Evolutionary conservation across 1,284 basidiomycete species (phyloP), one percentile per base, ranked within the genome.

Genomic region (Thelephora terrestris): DNA sequence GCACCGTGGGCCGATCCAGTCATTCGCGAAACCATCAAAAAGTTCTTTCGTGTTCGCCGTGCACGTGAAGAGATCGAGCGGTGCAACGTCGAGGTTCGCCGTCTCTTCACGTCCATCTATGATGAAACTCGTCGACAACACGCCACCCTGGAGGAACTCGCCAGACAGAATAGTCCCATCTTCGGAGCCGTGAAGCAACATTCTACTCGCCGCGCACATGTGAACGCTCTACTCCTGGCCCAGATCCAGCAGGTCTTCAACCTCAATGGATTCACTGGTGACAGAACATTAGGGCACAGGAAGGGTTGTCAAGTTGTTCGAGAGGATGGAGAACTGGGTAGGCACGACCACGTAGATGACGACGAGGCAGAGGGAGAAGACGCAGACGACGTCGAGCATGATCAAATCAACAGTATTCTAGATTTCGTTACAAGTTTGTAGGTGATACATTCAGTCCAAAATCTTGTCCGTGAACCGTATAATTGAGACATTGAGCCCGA

Each of bases 61-160:
- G 68, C 69, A 2, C 44, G 52, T 1, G 63, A 69, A 45, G 67
- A 71, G 50, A 51, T 70, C 9, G 38, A 39, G 7, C 44, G 59
- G 7, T 54, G 59, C 27, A 59, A 65, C 47, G 43, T 66, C 7
- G 65, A 70, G 47, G 56, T 64, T 0, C 55, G 53, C 2, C 55
- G 63, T 2, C 45, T 55, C 5, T 47, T 54, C 23, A 64, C 63
- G 1, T 54, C 50, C 14, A 60, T 67, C 25, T 43, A 52, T 17
- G 61, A 63, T 36, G 58, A 65, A 37, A 51, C 56, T 1, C n/a
- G 4, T 1, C 47, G 49, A 4, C 53, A 54, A 42, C 4, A 9
- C 4, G 16, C 2, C 3, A 43, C 47, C 0, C 47, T 50, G 3
- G 23, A 25, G 14, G 21, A 36, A 10, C 43, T 52, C 0, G 4